Conservation (phyloP, 768 basidiomycete species). For the Tulasnella sp. region DNA sequence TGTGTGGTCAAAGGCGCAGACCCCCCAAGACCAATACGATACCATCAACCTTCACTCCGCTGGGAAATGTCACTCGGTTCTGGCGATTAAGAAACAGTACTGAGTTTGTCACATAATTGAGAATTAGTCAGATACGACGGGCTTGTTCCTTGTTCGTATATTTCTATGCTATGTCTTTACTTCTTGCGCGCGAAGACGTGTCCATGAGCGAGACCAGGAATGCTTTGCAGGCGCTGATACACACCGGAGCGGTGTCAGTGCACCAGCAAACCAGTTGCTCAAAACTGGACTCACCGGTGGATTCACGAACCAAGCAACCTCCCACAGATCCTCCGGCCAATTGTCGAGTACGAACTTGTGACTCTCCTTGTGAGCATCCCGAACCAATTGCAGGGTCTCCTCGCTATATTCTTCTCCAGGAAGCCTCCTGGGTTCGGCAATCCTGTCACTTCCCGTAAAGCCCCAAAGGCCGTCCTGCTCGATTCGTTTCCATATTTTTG, state of each 20-base stretch:
- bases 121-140: too few species aligned
- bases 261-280: neutral
- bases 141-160: too few species aligned
- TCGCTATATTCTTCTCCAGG: slow-evolving; percentile 35
- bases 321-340: slow-evolving; percentile 75
- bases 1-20: too few species aligned
- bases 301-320: slow-evolving; percentile 89
- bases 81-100: too few species aligned
- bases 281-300: slow-evolving; percentile 59
- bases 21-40: too few species aligned
- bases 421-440: slow-evolving; percentile 41
- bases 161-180: neutral
- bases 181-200: slow-evolving; percentile 68
- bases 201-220: slow-evolving; percentile 76
- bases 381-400: slow-evolving; percentile 29
- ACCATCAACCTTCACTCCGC: too few species aligned
- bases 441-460: slow-evolving; percentile 57
- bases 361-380: slow-evolving; percentile 53
- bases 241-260: slow-evolving; percentile 21
- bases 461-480: slow-evolving; percentile 77
- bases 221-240: slow-evolving; percentile 70
- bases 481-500: slow-evolving; percentile 45
- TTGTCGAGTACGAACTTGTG: slow-evolving; percentile 56
- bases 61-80: too few species aligned
- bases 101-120: too few species aligned